These are phyloP conservation scores for Monascus ruber DNA, from an alignment of 2,329 filamentous ascomycete species.

Conservation along the genomic window DNA sequence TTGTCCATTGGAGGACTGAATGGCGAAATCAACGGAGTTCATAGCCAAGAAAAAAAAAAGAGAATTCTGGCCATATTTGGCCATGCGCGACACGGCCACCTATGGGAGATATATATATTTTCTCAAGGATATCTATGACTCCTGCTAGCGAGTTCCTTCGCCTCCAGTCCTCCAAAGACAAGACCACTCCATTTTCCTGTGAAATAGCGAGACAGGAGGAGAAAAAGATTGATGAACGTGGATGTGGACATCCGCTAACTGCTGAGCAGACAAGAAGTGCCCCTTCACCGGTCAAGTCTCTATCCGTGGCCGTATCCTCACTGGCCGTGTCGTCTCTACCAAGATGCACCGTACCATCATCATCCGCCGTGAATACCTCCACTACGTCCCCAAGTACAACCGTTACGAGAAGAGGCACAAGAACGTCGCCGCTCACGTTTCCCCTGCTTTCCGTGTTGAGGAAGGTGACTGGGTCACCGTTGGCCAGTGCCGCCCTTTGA, in stretches of 20 bases:
- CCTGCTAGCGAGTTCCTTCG: no score
- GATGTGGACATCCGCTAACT: conserved; percentile 14
- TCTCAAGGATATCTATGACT: background rate
- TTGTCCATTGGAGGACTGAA: background rate
- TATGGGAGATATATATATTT: no score
- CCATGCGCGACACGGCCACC: no score
- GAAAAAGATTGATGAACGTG: background rate
- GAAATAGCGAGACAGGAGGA: background rate
- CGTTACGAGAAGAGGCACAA: conserved; percentile 99
- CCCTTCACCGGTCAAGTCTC: conserved; percentile 98
- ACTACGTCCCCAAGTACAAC: conserved; percentile 99
- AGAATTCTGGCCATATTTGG: no score
- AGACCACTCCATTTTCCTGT: background rate
- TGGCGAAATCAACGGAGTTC: no score
- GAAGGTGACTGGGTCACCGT: conserved; percentile 99
- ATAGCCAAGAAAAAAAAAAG: no score
- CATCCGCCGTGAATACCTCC: conserved; percentile 99
- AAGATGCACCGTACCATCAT: conserved; percentile 99
- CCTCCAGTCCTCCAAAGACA: background rate
- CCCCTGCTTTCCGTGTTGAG: conserved; percentile 98
- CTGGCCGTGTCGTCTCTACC: conserved; percentile 96
- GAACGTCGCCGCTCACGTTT: conserved; percentile 98
- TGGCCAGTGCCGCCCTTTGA: conserved; percentile 97
- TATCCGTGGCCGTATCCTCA: conserved; percentile 99
- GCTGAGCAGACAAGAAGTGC: conserved; percentile 91